Conservation (phyloP, 257 asterid species). For the Solanum corneliomulleri region DNA sequence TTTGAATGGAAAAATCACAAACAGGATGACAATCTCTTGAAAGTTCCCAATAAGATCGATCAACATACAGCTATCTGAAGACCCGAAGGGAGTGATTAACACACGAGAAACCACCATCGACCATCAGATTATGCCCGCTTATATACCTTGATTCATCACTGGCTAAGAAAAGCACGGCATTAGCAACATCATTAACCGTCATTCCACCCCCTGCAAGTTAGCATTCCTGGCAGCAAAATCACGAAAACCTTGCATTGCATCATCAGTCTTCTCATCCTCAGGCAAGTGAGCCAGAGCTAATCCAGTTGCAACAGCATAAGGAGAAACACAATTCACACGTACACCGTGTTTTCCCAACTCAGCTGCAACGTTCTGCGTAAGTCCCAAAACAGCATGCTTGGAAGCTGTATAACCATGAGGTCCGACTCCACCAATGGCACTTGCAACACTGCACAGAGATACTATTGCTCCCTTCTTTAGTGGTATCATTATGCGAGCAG, state of each 20-base stretch:
- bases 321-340: conserved; percentile 83
- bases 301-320: conserved; percentile 65
- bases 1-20: neutral
- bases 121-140: conserved; percentile 78
- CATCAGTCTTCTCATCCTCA: conserved; percentile 66
- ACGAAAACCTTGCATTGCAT: conserved; percentile 50
- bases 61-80: conserved; percentile 27
- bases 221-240: conserved; percentile 40
- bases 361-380: conserved; percentile 73
- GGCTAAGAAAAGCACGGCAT: conserved; percentile 72
- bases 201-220: conserved; percentile 78
- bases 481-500: conserved; percentile 83
- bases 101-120: conserved; percentile 80
- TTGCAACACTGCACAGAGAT: conserved; percentile 54
- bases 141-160: conserved; percentile 80
- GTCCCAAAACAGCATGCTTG: conserved; percentile 81
- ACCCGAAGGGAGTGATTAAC: conserved; percentile 56
- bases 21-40: neutral
- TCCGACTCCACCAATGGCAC: conserved; percentile 41
- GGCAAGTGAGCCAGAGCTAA: conserved; percentile 66
- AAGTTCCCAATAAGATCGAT: neutral
- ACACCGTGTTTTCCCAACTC: conserved; percentile 82
- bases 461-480: conserved; percentile 64
- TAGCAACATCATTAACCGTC: conserved; percentile 56
- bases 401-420: conserved; percentile 78